Evolutionary conservation across 345 rosid species (phyloP), one percentile per base, ranked within the genome.

Genomic region (Fremontodendron californicum): DNA sequence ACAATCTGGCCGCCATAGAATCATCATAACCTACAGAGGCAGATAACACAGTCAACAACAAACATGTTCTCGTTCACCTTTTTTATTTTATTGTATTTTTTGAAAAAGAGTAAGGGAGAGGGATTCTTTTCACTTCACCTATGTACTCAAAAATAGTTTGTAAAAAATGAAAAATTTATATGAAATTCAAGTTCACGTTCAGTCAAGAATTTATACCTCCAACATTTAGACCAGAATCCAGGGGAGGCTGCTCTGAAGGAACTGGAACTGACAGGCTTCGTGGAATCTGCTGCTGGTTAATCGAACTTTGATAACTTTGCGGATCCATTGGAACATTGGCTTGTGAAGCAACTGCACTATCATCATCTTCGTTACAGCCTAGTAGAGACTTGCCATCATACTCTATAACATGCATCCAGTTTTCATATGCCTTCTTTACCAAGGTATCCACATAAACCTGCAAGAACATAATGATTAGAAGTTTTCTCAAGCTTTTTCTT

Each of bases 361-460:
- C 85, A 57, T 81, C 85, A 57, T 75, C 82, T 85, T 92, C 88
- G 77, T 85, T 83, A 76, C 83, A 83, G 81, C 80, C 83, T 78
- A 87, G 65, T 45, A 90, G 87, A 69, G 98, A 92, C 79, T 91
- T 91, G 72, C 92, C 92, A 75, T 96, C 98, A 85, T 92, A 92
- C 82, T 94, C 98, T 55, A 91, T 76, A 5, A 94, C 98, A 66
- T 88, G 93, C 82, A 82, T 88, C 99, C 99, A 96, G 58, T 94
- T 94, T n/a, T 94, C 99, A 84, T 96, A 96, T 2, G 99, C 98
- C 86, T 94, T 91, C 86, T 86, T 96, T 86, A 96, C 98, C 81
- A 89, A 84, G 31, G 90, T 81, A 81, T 96, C 99, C 13, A 94
- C 97, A 72, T 87, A 82, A 51, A 87, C 90, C 99, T 96, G 78